Conservation (phyloP, 2,329 filamentous ascomycete genomes). For the Pseudogymnoascus sp. region DNA sequence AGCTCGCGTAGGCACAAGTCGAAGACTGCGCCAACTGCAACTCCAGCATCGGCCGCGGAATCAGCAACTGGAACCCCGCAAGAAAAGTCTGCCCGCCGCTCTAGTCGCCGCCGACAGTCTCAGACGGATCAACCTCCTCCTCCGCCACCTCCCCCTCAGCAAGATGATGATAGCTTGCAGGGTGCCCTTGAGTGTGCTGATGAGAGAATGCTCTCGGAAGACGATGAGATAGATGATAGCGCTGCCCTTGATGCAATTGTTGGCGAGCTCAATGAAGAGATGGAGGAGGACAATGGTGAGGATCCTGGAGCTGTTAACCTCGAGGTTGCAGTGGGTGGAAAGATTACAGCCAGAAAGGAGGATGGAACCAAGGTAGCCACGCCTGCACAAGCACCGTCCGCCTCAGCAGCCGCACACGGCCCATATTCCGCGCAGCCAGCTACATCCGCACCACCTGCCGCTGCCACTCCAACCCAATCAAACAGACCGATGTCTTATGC, state of each 20-base stretch:
- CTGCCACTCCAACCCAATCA: slow-evolving; percentile 41
- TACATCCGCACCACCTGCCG: slow-evolving; percentile 27
- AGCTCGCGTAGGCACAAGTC: slow-evolving; percentile 34
- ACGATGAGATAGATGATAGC: slow-evolving; percentile 59
- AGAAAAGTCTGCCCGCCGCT: slow-evolving; percentile 58
- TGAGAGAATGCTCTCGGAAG: slow-evolving; percentile 74
- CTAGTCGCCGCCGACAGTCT: slow-evolving; percentile 52
- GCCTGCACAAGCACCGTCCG: slow-evolving; percentile 56
- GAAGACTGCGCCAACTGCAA: slow-evolving; percentile 38
- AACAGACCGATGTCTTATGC: slow-evolving; percentile 74
- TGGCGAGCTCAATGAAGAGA: slow-evolving; percentile 82
- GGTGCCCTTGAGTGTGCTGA: slow-evolving; percentile 86
- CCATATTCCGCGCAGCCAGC: slow-evolving; percentile 33
- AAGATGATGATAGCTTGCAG: slow-evolving; percentile 55
- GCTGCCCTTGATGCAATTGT: slow-evolving; percentile 77
- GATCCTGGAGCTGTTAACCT: slow-evolving; percentile 87
- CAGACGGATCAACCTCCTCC: slow-evolving; percentile 42
- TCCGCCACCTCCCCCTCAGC: slow-evolving; percentile 45
- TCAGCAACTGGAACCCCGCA: slow-evolving; percentile 39
- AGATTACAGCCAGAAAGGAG: slow-evolving; percentile 84
- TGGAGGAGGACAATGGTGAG: slow-evolving; percentile 62
- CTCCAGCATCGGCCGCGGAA: slow-evolving; percentile 37
- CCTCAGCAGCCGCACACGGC: slow-evolving; percentile 36
- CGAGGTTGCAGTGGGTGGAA: slow-evolving; percentile 79
- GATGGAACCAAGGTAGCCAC: slow-evolving; percentile 84